Conservation (phyloP, 768 basidiomycete genomes). For the Daedalea quercina region DNA sequence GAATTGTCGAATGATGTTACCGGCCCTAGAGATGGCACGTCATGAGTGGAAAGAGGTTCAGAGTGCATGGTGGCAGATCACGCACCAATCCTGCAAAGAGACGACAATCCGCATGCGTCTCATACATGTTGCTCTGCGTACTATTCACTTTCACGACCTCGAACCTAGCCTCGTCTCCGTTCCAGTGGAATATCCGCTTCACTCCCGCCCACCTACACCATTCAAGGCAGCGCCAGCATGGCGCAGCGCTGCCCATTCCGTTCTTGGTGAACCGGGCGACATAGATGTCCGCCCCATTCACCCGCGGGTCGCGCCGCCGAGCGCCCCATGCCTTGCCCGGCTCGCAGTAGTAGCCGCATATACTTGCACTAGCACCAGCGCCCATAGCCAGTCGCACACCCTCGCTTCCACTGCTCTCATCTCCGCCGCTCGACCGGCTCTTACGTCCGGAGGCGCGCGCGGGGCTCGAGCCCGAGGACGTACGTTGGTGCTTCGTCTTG, state of each 20-base stretch:
- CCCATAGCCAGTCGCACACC: background rate
- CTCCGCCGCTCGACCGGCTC: constrained; percentile 6
- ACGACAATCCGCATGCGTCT: constrained; percentile 39
- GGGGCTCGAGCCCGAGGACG: background rate
- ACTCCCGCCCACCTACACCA: constrained; percentile 56
- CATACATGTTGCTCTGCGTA: constrained; percentile 26
- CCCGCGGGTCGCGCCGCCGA: constrained; percentile 32
- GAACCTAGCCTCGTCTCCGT: constrained; percentile 28
- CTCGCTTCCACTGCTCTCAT: background rate
- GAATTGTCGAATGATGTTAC: background rate
- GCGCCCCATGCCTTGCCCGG: constrained; percentile 25
- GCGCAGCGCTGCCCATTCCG: constrained; percentile 44
- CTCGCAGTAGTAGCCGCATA: constrained; percentile 1
- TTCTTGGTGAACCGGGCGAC: constrained; percentile 43
- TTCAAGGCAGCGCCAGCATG: constrained; percentile 50
- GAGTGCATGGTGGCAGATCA: no score
- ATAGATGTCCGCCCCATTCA: constrained; percentile 49
- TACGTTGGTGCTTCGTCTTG: constrained; percentile 6
- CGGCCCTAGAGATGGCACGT: no score
- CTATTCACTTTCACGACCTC: constrained; percentile 42
- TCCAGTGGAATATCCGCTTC: constrained; percentile 50
- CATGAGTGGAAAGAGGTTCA: no score
- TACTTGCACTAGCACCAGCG: no score
- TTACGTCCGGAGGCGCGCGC: constrained; percentile 3
- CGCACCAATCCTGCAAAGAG: constrained; percentile 38